Conservation (phyloP, 805 yeast species). For the Myxozyma mucilagina region DNA sequence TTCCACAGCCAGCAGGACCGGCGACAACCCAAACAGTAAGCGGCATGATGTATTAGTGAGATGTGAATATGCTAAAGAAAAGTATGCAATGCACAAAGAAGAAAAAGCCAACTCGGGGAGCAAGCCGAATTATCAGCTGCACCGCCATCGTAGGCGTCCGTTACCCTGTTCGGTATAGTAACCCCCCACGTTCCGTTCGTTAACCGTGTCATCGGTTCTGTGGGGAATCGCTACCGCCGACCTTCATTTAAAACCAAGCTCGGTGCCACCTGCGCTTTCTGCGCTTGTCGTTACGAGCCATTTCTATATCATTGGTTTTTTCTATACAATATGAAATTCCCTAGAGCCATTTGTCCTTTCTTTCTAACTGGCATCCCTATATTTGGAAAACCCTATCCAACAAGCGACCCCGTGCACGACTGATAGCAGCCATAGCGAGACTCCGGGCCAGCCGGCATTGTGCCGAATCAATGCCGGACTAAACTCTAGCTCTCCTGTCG, state of each 20-base stretch:
- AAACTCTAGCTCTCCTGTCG: background rate
- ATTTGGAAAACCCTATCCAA: background rate
- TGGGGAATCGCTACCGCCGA: background rate
- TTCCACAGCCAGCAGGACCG: conserved; percentile 97
- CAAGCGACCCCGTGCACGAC: background rate
- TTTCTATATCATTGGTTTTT: no score
- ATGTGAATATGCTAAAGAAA: background rate
- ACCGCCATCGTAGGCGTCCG: background rate
- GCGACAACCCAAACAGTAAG: conserved; percentile 51
- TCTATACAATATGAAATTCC: no score
- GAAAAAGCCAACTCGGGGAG: background rate
- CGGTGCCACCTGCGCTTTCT: background rate
- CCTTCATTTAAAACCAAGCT: background rate
- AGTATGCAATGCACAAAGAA: background rate
- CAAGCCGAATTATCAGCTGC: no score
- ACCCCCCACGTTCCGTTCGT: background rate
- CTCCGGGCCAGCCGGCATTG: background rate
- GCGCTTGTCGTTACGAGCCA: no score
- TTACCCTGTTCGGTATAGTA: background rate
- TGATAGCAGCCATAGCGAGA: background rate
- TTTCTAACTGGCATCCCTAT: background rate
- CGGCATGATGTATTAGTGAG: background rate
- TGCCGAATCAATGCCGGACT: background rate
- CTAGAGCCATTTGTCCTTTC: no score
- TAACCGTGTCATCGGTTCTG: background rate